These are phyloP conservation scores for Colletotrichum shisoi DNA, from an alignment of 2,329 filamentous ascomycete genomes.

Conservation along the genomic window DNA sequence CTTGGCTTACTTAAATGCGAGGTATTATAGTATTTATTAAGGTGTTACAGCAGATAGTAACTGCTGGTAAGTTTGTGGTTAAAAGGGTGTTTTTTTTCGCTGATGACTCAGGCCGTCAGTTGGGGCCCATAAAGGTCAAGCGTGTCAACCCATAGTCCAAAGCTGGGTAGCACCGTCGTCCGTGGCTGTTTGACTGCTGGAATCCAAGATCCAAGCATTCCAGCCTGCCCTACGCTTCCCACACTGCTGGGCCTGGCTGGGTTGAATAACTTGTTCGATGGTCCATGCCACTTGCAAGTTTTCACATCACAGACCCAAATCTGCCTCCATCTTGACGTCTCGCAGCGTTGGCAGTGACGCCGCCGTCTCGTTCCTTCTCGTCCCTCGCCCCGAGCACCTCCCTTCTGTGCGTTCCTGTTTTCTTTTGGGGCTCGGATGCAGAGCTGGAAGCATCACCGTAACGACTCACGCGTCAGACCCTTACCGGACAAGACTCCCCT, in stretches of 20 bases:
- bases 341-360: not conserved
- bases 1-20: too few species aligned
- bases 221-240: not conserved
- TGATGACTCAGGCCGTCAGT: too few species aligned
- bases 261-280: not conserved
- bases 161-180: not conserved
- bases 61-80: too few species aligned
- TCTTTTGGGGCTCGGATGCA: conserved; percentile 10
- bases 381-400: not conserved
- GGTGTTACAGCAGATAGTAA: too few species aligned
- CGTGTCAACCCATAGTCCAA: too few species aligned
- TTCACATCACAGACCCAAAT: not conserved
- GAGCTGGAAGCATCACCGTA: conserved; percentile 2
- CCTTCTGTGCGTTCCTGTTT: not conserved
- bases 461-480: conserved; percentile 31
- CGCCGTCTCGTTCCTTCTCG: conserved; percentile 20
- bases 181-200: not conserved
- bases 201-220: conserved; percentile 1
- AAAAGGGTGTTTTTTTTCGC: too few species aligned
- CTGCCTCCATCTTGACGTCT: too few species aligned
- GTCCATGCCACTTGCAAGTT: not conserved
- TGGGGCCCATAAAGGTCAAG: too few species aligned
- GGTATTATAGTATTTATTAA: too few species aligned
- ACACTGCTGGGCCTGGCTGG: not conserved
- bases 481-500: not conserved